Percentiles rank a stretch among this genome's conserved stretches.
Conservation (phyloP, 352 stramenopile species). For the Elongisporangium undulatum region DNA sequence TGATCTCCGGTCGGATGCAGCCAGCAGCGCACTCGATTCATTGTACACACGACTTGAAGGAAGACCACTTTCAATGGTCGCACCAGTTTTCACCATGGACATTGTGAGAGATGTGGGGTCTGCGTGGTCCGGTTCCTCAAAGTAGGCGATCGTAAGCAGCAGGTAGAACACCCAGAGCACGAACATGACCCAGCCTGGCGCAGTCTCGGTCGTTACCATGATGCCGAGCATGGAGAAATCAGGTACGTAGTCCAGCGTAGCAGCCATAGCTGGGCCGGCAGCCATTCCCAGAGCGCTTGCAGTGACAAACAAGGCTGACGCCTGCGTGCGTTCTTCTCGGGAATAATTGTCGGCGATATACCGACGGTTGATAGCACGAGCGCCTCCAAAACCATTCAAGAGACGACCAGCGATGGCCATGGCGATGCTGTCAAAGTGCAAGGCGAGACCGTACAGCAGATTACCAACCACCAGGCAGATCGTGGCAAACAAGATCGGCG, state of each 20-base stretch:
- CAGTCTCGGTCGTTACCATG: slow-evolving; percentile 83
- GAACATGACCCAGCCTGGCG: slow-evolving; percentile 90
- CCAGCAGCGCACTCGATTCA: slow-evolving; percentile 9
- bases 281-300: slow-evolving; percentile 91
- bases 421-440: slow-evolving; percentile 71
- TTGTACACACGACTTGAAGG: not conserved
- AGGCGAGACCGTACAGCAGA: slow-evolving; percentile 80
- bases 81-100: slow-evolving; percentile 21
- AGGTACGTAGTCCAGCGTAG: slow-evolving; percentile 63
- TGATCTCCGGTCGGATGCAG: not conserved
- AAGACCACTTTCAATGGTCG: slow-evolving; percentile 6
- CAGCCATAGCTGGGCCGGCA: slow-evolving; percentile 78
- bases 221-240: slow-evolving; percentile 60
- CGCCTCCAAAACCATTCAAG: slow-evolving; percentile 91
- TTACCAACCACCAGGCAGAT: slow-evolving; percentile 85
- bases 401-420: slow-evolving; percentile 90
- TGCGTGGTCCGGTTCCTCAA: slow-evolving; percentile 58
- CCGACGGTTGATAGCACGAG: slow-evolving; percentile 87
- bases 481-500: slow-evolving; percentile 79
- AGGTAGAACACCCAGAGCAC: slow-evolving; percentile 65
- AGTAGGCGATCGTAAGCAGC: slow-evolving; percentile 44
- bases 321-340: slow-evolving; percentile 86
- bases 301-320: slow-evolving; percentile 91
- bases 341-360: slow-evolving; percentile 90
- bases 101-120: slow-evolving; percentile 34